These are phyloP conservation scores for Ustilago loliicola DNA, from an alignment of 1,284 basidiomycete genomes.

Conservation along the genomic window DNA sequence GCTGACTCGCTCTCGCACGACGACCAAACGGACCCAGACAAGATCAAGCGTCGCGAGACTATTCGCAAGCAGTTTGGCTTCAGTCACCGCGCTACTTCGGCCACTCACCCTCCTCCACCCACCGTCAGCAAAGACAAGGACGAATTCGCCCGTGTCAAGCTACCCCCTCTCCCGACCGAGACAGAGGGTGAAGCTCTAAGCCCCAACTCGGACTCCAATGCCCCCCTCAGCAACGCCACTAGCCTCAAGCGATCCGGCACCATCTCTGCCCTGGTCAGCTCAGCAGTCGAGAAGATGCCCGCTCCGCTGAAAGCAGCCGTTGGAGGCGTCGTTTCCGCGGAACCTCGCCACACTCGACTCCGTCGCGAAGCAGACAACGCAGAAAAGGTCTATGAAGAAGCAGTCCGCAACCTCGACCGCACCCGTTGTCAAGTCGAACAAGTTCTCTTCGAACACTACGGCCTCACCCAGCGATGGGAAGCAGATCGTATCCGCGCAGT, in stretches of 20 bases:
- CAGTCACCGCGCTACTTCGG: constrained; percentile 43
- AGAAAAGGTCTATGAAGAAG: constrained; percentile 60
- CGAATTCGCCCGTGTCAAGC: constrained; percentile 44
- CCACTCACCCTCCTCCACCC: constrained; percentile 7
- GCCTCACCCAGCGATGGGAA: constrained; percentile 63
- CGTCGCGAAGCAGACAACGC: constrained; percentile 64
- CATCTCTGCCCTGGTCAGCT: constrained; percentile 58
- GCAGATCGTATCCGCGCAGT: constrained; percentile 61
- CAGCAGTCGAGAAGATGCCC: constrained; percentile 59
- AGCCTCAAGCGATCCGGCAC: constrained; percentile 55
- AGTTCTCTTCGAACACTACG: constrained; percentile 63
- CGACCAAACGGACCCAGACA: constrained; percentile 46
- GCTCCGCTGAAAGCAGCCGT: constrained; percentile 61
- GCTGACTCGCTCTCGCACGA: constrained; percentile 13
- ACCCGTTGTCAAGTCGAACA: constrained; percentile 63
- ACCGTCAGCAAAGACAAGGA: neutral
- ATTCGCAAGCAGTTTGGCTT: constrained; percentile 69
- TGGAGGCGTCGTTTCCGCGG: constrained; percentile 56
- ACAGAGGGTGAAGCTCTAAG: constrained; percentile 37
- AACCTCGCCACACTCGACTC: constrained; percentile 62
- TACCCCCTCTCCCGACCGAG: constrained; percentile 51
- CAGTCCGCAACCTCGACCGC: constrained; percentile 60
- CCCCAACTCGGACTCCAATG: neutral
- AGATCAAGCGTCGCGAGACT: constrained; percentile 65
- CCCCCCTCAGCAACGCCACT: constrained; percentile 2